These are phyloP conservation scores for Neonectria ditissima DNA, from an alignment of 2,329 filamentous ascomycete genomes.

Conservation along the genomic window DNA sequence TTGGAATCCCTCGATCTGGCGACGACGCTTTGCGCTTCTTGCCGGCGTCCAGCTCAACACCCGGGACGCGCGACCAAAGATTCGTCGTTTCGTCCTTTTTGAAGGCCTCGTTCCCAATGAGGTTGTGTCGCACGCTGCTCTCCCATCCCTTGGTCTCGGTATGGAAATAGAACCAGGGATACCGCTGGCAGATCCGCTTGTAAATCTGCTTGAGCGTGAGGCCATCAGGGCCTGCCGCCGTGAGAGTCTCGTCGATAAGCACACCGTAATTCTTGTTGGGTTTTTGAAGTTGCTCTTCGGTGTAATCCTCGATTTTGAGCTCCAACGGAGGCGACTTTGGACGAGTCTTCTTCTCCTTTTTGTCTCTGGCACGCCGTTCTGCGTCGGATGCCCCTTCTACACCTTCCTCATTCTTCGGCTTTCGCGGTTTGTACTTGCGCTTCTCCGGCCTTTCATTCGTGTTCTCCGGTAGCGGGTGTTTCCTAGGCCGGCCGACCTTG, in stretches of 20 bases:
- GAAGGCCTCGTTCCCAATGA: slow-evolving; percentile 72
- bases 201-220: slow-evolving; percentile 72
- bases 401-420: slow-evolving; percentile 64
- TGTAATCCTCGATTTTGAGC: slow-evolving; percentile 66
- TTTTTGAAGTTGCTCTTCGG: slow-evolving; percentile 69
- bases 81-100: slow-evolving; percentile 68
- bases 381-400: slow-evolving; percentile 67
- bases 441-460: slow-evolving; percentile 68
- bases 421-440: slow-evolving; percentile 74
- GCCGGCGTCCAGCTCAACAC: slow-evolving; percentile 69
- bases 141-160: slow-evolving; percentile 75
- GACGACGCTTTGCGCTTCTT: slow-evolving; percentile 70
- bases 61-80: slow-evolving; percentile 68
- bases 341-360: slow-evolving; percentile 69
- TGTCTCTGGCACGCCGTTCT: slow-evolving; percentile 67
- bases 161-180: slow-evolving; percentile 70
- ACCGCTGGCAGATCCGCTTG: slow-evolving; percentile 68
- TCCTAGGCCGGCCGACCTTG: slow-evolving; percentile 74
- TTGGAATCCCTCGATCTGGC: slow-evolving; percentile 60
- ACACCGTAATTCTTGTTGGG: slow-evolving; percentile 73
- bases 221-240: slow-evolving; percentile 64
- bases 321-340: slow-evolving; percentile 71
- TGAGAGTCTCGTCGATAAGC: slow-evolving; percentile 70
- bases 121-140: slow-evolving; percentile 72
- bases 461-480: slow-evolving; percentile 71